Percentiles rank a stretch among this genome's conserved stretches.
These are phyloP conservation scores for Ormosia semicastrata DNA, from an alignment of 306 rosid species.

Conservation along the genomic window DNA sequence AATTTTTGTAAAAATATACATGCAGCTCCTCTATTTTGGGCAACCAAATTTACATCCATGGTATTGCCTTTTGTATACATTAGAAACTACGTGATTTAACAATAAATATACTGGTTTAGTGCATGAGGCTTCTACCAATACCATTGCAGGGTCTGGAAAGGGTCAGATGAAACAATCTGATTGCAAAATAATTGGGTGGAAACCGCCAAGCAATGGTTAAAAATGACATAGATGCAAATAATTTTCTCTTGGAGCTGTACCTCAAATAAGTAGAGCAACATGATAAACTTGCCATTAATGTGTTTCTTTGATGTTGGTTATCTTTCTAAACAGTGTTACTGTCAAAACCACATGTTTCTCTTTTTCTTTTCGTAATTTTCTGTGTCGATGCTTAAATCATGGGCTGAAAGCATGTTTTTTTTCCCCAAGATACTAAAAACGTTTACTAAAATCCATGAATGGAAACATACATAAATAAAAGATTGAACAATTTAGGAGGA, in stretches of 20 bases:
- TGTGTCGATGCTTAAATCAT: not conserved
- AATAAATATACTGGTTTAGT: not conserved
- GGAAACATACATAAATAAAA: not conserved
- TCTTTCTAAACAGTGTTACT: not conserved
- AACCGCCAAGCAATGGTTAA: not conserved
- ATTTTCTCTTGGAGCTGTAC: not conserved
- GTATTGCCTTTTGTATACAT: too few relatives aligned
- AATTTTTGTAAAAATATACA: not conserved
- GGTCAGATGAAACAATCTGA: not conserved
- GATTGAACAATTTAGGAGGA: not conserved
- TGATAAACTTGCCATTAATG: not conserved
- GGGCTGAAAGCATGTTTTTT: not conserved
- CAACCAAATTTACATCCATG: not conserved
- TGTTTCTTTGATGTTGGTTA: not conserved
- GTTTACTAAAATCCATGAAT: not conserved
- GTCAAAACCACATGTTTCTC: not conserved
- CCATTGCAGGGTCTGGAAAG: not conserved
- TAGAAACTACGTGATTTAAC: not conserved
- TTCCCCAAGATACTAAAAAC: not conserved
- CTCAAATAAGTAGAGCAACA: not conserved
- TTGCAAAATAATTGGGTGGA: not conserved
- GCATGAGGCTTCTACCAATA: not conserved
- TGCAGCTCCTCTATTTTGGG: not conserved
- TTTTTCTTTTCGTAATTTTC: not conserved
- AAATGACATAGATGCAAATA: not conserved